Conservation (phyloP, 2,329 filamentous ascomycete species). For the Diplodia intermedia region DNA sequence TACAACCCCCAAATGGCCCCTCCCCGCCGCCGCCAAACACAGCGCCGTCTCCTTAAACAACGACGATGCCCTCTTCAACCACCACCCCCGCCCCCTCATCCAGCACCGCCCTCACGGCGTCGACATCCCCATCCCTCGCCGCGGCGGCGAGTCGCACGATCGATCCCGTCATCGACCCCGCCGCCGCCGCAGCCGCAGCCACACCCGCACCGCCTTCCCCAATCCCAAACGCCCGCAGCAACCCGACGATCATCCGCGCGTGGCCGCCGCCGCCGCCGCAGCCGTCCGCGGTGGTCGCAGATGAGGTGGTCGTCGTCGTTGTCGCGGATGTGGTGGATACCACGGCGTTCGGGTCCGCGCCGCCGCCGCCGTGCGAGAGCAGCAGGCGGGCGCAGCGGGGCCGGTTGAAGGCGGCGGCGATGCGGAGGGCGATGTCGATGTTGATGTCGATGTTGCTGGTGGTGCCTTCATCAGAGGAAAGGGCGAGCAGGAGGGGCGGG, state of each 20-base stretch:
- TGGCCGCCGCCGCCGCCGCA: neutral
- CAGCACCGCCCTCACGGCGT: neutral
- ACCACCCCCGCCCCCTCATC: neutral
- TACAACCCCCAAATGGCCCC: neutral
- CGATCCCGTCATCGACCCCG: too few relatives aligned
- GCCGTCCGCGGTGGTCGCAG: too few relatives aligned
- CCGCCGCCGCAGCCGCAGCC: too few relatives aligned
- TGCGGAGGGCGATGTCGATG: neutral
- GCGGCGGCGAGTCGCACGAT: too few relatives aligned
- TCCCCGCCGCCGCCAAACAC: neutral
- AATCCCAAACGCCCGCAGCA: too few relatives aligned
- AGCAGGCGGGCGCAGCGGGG: neutral
- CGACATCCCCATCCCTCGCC: too few relatives aligned
- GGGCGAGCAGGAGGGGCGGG: too few relatives aligned
- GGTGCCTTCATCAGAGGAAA: neutral
- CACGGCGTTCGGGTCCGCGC: neutral
- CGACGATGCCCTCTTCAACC: neutral
- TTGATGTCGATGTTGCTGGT: too few relatives aligned
- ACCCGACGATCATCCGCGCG: conserved; percentile 24
- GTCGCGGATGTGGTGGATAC: neutral
- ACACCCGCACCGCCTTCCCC: too few relatives aligned
- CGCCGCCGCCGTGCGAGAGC: neutral
- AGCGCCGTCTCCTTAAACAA: neutral
- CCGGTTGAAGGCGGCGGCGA: too few relatives aligned
- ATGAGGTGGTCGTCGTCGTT: neutral